Evolutionary conservation across 768 basidiomycete species (phyloP).

Genomic region (Xerocomellus intermedius): DNA sequence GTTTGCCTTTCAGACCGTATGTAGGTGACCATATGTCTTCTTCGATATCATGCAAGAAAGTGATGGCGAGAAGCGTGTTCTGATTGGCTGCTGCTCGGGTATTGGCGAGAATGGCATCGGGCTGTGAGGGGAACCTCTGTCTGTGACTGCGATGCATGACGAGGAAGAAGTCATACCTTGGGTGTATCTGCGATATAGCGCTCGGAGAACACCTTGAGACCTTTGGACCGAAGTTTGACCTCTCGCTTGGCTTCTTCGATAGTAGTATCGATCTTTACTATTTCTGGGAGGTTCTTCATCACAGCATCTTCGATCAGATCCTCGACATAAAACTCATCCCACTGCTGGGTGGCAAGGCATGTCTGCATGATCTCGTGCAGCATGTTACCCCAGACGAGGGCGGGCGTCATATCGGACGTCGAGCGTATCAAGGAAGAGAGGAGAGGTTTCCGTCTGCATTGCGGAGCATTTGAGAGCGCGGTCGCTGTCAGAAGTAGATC

Average conservation of each 20-base stretch:
- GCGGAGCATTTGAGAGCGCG: constrained; percentile 75
- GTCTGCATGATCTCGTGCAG: constrained; percentile 89
- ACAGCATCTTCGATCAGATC: constrained; percentile 57
- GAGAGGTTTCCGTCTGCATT: constrained; percentile 86
- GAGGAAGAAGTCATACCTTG: constrained; percentile 44
- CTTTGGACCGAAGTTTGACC: constrained; percentile 58
- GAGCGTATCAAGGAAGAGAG: constrained; percentile 63
- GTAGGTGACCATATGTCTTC: constrained; percentile 98
- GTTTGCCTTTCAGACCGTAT: constrained; percentile 93
- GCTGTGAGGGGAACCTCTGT: constrained; percentile 36
- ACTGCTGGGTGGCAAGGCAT: constrained; percentile 59
- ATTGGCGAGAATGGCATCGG: constrained; percentile 64
- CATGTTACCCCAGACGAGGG: constrained; percentile 88
- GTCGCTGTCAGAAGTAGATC: constrained; percentile 92
- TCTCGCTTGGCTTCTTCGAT: constrained; percentile 68
- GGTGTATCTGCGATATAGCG: constrained; percentile 65
- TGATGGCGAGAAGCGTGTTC: constrained; percentile 64
- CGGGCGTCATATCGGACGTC: constrained; percentile 57
- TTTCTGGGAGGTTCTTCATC: constrained; percentile 51
- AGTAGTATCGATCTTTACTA: constrained; percentile 56
- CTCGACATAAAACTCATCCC: constrained; percentile 66
- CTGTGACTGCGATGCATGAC: not conserved
- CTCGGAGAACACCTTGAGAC: constrained; percentile 60
- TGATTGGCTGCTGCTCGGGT: constrained; percentile 52
- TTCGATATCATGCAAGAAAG: constrained; percentile 80